phyloP scores from a whole-genome alignment of 306 rosid genomes.

The Geum urbanum region DNA sequence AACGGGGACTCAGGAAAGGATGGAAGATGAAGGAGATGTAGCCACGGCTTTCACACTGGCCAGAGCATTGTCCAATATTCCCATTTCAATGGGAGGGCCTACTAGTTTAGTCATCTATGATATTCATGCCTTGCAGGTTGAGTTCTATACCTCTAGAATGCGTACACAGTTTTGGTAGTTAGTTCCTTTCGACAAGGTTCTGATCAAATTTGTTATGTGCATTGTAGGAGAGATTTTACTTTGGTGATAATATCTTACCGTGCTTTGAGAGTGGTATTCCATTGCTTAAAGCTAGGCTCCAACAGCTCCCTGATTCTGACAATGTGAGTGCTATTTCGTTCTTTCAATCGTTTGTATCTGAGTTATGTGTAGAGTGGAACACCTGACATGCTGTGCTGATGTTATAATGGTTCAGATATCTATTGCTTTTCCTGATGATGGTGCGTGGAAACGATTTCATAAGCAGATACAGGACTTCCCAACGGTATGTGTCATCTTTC shows the following conservation, averaged over 20 bases:
- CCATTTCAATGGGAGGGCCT: conserved; percentile 97
- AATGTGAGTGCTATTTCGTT: conserved; percentile 45
- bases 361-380: neutral
- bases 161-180: neutral
- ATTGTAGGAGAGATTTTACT: conserved; percentile 89
- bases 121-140: conserved; percentile 96
- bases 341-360: neutral
- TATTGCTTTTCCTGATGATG: conserved; percentile 96
- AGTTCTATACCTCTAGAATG: neutral
- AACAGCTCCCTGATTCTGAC: conserved; percentile 88
- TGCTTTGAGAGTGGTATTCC: conserved; percentile 99
- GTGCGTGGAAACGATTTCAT: conserved; percentile 98
- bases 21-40: conserved; percentile 99
- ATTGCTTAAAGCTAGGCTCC: conserved; percentile 79
- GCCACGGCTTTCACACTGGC: conserved; percentile 98
- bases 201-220: conserved; percentile 20
- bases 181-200: conserved; percentile 1
- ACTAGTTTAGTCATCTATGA: conserved; percentile 91
- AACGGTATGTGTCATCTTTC: conserved; percentile 42
- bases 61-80: conserved; percentile 82
- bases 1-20: conserved; percentile 89
- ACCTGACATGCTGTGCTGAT: conserved; percentile 13
- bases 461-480: conserved; percentile 94
- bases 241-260: conserved; percentile 91
- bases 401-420: conserved; percentile 52